These are phyloP conservation scores for Saturnispora ahearnii DNA, from an alignment of 805 yeast genomes.

Conservation along the genomic window DNA sequence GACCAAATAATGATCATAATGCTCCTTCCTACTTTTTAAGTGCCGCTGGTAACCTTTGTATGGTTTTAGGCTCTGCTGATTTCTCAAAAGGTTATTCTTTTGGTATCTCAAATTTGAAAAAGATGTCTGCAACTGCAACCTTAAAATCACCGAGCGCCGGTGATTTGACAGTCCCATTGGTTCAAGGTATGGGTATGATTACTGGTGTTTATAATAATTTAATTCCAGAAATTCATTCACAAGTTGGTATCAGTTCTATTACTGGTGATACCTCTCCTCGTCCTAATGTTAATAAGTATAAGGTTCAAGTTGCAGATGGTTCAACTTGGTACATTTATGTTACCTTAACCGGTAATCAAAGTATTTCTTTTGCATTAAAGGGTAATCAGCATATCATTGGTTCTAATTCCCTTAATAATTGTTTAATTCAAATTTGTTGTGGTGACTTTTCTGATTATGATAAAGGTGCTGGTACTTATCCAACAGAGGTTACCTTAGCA, in stretches of 20 bases:
- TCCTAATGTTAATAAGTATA: slow-evolving; percentile 31
- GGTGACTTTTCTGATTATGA: slow-evolving; percentile 37
- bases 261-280: slow-evolving; percentile 27
- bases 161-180: slow-evolving; percentile 40
- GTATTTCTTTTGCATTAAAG: slow-evolving; percentile 26
- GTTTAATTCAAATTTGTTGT: slow-evolving; percentile 39
- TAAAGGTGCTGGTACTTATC: slow-evolving; percentile 20
- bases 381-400: slow-evolving; percentile 32
- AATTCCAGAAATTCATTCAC: slow-evolving; percentile 37
- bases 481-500: too few species aligned
- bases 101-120: slow-evolving; percentile 38
- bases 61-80: slow-evolving; percentile 44
- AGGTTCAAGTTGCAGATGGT: slow-evolving; percentile 31
- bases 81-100: slow-evolving; percentile 33
- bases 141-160: slow-evolving; percentile 27
- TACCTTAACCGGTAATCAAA: slow-evolving; percentile 19
- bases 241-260: slow-evolving; percentile 36
- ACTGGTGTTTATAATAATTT: slow-evolving; percentile 41
- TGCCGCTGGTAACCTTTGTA: slow-evolving; percentile 50
- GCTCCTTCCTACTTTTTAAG: slow-evolving; percentile 47
- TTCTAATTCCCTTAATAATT: slow-evolving; percentile 30
- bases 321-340: slow-evolving; percentile 46
- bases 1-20: slow-evolving; percentile 38
- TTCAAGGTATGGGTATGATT: slow-evolving; percentile 53
- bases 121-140: slow-evolving; percentile 42